These are phyloP conservation scores for Murraya paniculata DNA, from an alignment of 345 rosid genomes.

Conservation along the genomic window DNA sequence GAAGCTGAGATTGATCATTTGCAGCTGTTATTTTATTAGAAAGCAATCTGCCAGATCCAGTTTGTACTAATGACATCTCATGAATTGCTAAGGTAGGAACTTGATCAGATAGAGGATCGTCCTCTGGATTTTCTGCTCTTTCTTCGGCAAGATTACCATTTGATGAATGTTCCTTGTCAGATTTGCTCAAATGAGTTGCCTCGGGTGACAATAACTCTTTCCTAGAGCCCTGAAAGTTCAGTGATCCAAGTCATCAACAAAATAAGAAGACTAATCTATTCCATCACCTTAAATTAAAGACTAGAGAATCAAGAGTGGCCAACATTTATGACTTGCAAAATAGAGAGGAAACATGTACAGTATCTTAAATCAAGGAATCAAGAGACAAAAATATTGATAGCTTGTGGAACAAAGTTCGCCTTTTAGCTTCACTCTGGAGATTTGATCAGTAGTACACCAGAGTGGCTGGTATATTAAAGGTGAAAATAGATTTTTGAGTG, in stretches of 20 bases:
- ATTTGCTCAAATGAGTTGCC: slow-evolving; percentile 36
- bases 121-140: slow-evolving; percentile 49
- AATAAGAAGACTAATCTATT: slow-evolving; percentile 1
- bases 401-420: background rate
- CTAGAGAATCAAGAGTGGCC: background rate
- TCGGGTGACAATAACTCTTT: slow-evolving; percentile 42
- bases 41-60: slow-evolving; percentile 37
- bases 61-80: slow-evolving; percentile 46
- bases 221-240: slow-evolving; percentile 43
- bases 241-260: slow-evolving; percentile 8
- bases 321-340: background rate
- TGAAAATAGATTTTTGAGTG: background rate
- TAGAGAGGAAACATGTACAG: background rate
- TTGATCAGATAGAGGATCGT: slow-evolving; percentile 66
- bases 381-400: background rate
- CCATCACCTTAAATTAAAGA: background rate
- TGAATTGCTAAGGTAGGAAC: slow-evolving; percentile 75
- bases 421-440: background rate
- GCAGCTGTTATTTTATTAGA: slow-evolving; percentile 36
- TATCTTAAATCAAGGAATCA: background rate
- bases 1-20: slow-evolving; percentile 34
- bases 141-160: slow-evolving; percentile 43
- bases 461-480: background rate
- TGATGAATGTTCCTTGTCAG: slow-evolving; percentile 45
- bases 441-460: background rate